Percentiles rank a stretch among this genome's conserved stretches.
Evolutionary conservation across 352 stramenopile genomes (phyloP).

Genomic region (Globisporangium carolinianum): DNA sequence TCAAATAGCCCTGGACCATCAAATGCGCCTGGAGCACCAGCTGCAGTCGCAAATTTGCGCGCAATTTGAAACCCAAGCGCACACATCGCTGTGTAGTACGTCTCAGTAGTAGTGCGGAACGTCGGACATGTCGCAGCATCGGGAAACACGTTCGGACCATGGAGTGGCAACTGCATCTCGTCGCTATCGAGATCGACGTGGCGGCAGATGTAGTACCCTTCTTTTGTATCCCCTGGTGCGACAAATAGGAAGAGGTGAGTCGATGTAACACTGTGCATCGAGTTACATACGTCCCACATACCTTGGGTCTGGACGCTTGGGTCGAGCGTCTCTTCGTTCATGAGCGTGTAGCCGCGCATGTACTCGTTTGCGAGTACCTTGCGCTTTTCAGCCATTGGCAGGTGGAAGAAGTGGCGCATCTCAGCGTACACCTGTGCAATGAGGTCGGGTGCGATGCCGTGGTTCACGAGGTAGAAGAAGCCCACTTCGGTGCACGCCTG

Average conservation of each 20-base stretch:
- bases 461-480: slow-evolving; percentile 68
- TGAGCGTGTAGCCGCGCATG: slow-evolving; percentile 66
- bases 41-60: slow-evolving; percentile 48
- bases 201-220: slow-evolving; percentile 75
- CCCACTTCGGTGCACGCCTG: slow-evolving; percentile 45
- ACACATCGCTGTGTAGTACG: slow-evolving; percentile 47
- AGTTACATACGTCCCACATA: not conserved
- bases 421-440: slow-evolving; percentile 44
- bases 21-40: slow-evolving; percentile 39
- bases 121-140: slow-evolving; percentile 29
- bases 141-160: slow-evolving; percentile 63
- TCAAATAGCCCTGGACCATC: slow-evolving; percentile 52
- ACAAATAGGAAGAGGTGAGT: too few species aligned
- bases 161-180: slow-evolving; percentile 54
- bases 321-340: slow-evolving; percentile 74
- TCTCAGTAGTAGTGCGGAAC: slow-evolving; percentile 42
- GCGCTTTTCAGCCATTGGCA: slow-evolving; percentile 38
- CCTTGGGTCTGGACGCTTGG: slow-evolving; percentile 33
- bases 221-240: slow-evolving; percentile 51
- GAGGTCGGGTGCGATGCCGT: slow-evolving; percentile 31
- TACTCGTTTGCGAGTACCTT: slow-evolving; percentile 62
- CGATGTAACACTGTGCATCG: too few species aligned
- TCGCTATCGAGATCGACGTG: slow-evolving; percentile 40
- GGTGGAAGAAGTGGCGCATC: slow-evolving; percentile 52
- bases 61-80: slow-evolving; percentile 41